Evolutionary conservation across 148 eudicot genomes (phyloP).

Genomic region (Talinum fruticosum): DNA sequence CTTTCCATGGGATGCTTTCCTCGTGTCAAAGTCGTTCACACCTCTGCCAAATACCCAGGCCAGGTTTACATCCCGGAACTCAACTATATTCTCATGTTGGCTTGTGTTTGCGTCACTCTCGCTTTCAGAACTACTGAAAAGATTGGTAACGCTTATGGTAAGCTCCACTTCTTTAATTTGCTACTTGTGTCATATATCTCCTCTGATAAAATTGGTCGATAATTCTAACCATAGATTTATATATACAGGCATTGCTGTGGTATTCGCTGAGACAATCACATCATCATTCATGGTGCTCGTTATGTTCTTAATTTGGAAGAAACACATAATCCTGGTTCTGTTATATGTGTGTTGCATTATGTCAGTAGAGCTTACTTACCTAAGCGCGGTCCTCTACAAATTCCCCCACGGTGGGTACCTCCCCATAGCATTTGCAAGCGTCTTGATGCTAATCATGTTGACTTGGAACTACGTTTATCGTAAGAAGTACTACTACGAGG

Average conservation of each 20-base stretch:
- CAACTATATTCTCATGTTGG: slow-evolving; percentile 45
- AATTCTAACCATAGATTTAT: neutral
- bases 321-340: neutral
- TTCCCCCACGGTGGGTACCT: slow-evolving; percentile 45
- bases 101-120: slow-evolving; percentile 38
- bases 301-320: slow-evolving; percentile 20
- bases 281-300: slow-evolving; percentile 25
- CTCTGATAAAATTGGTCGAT: neutral
- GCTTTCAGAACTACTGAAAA: slow-evolving; percentile 39
- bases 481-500: slow-evolving; percentile 40
- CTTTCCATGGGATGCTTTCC: slow-evolving; percentile 53
- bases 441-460: slow-evolving; percentile 35
- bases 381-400: slow-evolving; percentile 43
- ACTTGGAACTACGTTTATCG: slow-evolving; percentile 41
- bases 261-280: slow-evolving; percentile 25
- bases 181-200: no score
- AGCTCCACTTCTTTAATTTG: neutral
- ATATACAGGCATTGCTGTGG: slow-evolving; percentile 17
- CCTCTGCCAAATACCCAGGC: slow-evolving; percentile 42
- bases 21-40: slow-evolving; percentile 42
- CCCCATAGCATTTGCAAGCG: slow-evolving; percentile 37
- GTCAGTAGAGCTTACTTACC: slow-evolving; percentile 28
- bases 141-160: slow-evolving; percentile 47
- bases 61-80: slow-evolving; percentile 49
- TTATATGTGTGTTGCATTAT: neutral